These are phyloP conservation scores for Hypoxylon sp. DNA, from an alignment of 2,329 filamentous ascomycete genomes.

Conservation along the genomic window DNA sequence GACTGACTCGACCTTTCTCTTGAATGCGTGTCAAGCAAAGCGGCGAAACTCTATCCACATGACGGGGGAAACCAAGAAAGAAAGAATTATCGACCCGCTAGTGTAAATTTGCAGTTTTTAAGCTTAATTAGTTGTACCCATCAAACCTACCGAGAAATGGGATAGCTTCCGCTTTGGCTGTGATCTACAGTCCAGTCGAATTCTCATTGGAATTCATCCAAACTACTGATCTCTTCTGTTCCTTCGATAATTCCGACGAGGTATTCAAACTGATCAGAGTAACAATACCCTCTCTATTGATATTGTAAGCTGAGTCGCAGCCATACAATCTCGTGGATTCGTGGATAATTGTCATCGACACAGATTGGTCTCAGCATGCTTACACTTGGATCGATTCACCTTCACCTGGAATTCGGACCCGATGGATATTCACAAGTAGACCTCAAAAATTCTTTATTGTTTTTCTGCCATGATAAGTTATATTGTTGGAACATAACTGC, in stretches of 20 bases:
- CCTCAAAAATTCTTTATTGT: too few relatives aligned
- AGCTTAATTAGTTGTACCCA: not conserved
- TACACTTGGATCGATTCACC: too few relatives aligned
- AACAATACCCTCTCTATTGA: too few relatives aligned
- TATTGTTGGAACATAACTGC: not conserved
- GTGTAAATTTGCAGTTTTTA: not conserved
- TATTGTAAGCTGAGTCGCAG: too few relatives aligned
- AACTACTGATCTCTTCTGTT: not conserved
- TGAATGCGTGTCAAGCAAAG: not conserved
- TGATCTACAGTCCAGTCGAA: not conserved
- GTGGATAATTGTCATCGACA: not conserved
- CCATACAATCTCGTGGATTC: too few relatives aligned
- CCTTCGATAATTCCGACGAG: too few relatives aligned
- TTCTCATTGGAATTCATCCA: not conserved
- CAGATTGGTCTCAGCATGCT: too few relatives aligned
- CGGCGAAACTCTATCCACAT: not conserved
- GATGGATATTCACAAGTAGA: too few relatives aligned
- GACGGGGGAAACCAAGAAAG: not conserved
- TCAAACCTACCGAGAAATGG: not conserved
- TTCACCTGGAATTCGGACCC: too few relatives aligned
- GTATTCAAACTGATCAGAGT: too few relatives aligned
- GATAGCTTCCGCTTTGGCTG: not conserved
- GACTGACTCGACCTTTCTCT: slow-evolving; percentile 16
- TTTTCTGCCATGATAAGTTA: not conserved
- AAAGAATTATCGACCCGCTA: not conserved